Conservation (phyloP, 768 basidiomycete genomes). For the Collybia sp. region DNA sequence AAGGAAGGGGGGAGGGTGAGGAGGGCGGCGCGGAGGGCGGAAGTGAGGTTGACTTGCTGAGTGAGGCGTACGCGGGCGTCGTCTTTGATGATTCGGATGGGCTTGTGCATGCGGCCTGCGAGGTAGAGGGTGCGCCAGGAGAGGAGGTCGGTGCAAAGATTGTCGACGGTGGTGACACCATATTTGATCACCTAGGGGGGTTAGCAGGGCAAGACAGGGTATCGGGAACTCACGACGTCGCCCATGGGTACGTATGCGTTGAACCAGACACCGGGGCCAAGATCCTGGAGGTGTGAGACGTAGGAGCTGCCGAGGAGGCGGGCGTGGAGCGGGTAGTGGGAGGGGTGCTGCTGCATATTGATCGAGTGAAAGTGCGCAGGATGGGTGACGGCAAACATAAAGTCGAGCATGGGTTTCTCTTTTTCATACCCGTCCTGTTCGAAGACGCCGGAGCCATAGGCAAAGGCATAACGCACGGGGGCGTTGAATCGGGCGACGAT, state of each 20-base stretch:
- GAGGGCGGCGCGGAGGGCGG: constrained; percentile 86
- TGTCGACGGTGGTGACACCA: constrained; percentile 89
- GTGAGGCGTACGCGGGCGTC: constrained; percentile 89
- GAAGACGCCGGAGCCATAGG: constrained; percentile 96
- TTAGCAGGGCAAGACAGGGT: neutral
- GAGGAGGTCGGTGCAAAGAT: constrained; percentile 83
- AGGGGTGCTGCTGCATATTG: constrained; percentile 89
- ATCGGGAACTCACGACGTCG: constrained; percentile 62
- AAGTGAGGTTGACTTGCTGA: constrained; percentile 90
- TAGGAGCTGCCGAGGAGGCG: constrained; percentile 79
- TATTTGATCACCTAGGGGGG: constrained; percentile 83
- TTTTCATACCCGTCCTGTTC: constrained; percentile 78
- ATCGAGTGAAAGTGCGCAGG: constrained; percentile 91
- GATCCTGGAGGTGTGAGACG: constrained; percentile 71
- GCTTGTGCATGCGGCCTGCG: constrained; percentile 97
- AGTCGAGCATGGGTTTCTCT: constrained; percentile 82
- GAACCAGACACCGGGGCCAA: constrained; percentile 92
- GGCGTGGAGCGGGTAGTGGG: constrained; percentile 89
- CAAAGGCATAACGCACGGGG: constrained; percentile 94
- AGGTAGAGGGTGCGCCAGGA: constrained; percentile 94
- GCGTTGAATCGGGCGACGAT: constrained; percentile 81
- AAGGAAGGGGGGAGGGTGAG: constrained; percentile 83
- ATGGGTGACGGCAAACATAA: constrained; percentile 94
- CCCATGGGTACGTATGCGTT: constrained; percentile 84
- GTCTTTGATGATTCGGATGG: constrained; percentile 87